Percentiles rank a stretch among this genome's conserved stretches.
These are phyloP conservation scores for Gnomoniopsis sp. DNA, from an alignment of 2,329 filamentous ascomycete genomes.

Conservation along the genomic window DNA sequence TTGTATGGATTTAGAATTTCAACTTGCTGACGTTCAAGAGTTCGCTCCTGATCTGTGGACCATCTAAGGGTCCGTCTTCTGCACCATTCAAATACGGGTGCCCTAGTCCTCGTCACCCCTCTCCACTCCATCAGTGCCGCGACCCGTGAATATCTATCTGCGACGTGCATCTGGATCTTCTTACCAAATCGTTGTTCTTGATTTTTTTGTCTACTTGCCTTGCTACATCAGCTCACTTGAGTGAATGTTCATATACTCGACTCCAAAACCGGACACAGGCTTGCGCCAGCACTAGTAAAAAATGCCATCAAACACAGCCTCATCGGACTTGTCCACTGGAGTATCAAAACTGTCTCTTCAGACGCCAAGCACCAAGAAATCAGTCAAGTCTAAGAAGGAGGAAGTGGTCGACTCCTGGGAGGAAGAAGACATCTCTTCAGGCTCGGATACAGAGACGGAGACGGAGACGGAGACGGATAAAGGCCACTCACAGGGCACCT, in stretches of 20 bases:
- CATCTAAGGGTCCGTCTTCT: no score
- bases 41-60: no score
- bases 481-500: slow-evolving; percentile 23
- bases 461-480: slow-evolving; percentile 23
- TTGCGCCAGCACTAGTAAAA: not conserved
- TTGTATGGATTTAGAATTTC: no score
- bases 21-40: no score
- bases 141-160: not conserved
- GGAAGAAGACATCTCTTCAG: slow-evolving; percentile 58
- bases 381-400: slow-evolving; percentile 32
- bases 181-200: not conserved
- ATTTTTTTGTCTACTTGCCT: not conserved
- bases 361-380: slow-evolving; percentile 20
- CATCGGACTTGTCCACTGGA: slow-evolving; percentile 17
- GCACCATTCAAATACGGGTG: no score
- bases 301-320: slow-evolving; percentile 15
- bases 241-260: not conserved
- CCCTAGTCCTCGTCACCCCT: not conserved
- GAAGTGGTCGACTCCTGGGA: slow-evolving; percentile 72
- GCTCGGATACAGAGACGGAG: slow-evolving; percentile 35
- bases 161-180: not conserved
- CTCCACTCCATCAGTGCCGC: not conserved
- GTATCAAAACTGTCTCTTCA: slow-evolving; percentile 30
- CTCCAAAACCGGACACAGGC: not conserved
- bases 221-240: not conserved